Base-by-base conservation (phyloP, 306 rosid species). In the Vigna hirtella region DNA sequence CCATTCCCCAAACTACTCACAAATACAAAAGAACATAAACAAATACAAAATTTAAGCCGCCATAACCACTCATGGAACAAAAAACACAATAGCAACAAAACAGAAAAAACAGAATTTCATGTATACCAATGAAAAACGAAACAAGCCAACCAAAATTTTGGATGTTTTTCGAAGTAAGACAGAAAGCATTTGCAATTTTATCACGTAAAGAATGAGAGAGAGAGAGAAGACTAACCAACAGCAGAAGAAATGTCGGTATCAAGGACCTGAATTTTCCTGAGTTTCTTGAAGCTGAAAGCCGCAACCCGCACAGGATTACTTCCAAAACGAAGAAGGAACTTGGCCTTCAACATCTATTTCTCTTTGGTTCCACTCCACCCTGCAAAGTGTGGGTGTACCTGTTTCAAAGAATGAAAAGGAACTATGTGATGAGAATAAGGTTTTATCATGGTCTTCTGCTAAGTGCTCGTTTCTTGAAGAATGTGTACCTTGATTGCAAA, bases 261-360 rank as follows among this genome's bases (percentile, higher is more conserved):
- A 3, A 76, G 62, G 64, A 90, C 83, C 34, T 89, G 97, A 78
- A 90, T 80, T 79, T 79, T 94, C 82, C 88, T 94, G 34, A 94
- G 97, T 79, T 77, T 79, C n/a, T 88, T 90, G 84, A 87, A 86
- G 45, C 76, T 88, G 62, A 76, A 92, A 55, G 95, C 97, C 2
- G 98, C 97, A 42, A 90, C 81, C 93, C 97, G 84, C 66, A 94
- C 72, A 80, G 93, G 85, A 24, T 87, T 86, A 74, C 76, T 85
- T 16, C 83, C 81, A 40, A 85, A 83, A 26, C 77, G 69, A 32
- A 85, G 62, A 32, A 85, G 62, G 34, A 45, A 1, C 85, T 85
- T 85, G 13, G 97, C 81, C 76, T 63, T 67, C 70, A 85, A 70
- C 94, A 90, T 83, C 82, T 59, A 6, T 13, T 40, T 32, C 0